These are phyloP conservation scores for Trichoderma citrinoviride DNA, from an alignment of 2,329 filamentous ascomycete genomes.

Conservation along the genomic window DNA sequence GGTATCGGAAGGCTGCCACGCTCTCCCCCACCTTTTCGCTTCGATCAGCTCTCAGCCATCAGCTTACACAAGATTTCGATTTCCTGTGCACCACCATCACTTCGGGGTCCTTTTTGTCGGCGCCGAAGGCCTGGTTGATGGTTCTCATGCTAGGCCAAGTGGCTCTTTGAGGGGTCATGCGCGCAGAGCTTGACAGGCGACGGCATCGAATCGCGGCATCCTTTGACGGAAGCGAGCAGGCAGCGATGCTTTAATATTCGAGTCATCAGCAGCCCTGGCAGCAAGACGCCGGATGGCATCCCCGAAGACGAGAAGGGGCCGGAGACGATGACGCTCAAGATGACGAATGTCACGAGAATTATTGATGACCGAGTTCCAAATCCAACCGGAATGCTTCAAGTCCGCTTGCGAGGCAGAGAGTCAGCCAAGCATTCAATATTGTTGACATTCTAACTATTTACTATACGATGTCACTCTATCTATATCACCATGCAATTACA, in stretches of 20 bases:
- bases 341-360: neutral
- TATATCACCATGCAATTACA: too few relatives aligned
- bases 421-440: too few relatives aligned
- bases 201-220: too few relatives aligned
- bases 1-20: slow-evolving; percentile 16
- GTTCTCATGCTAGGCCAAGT: neutral
- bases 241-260: neutral
- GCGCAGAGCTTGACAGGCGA: too few relatives aligned
- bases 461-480: too few relatives aligned
- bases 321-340: too few relatives aligned
- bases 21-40: neutral
- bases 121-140: slow-evolving; percentile 8
- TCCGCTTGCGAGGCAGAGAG: too few relatives aligned
- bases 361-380: neutral
- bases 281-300: neutral
- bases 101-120: neutral
- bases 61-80: neutral
- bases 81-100: neutral
- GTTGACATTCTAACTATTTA: too few relatives aligned
- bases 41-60: neutral
- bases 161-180: too few relatives aligned
- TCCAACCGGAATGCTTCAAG: too few relatives aligned
- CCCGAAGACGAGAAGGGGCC: neutral
- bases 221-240: neutral
- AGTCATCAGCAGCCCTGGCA: neutral